Conservation (phyloP, 495 filamentous ascomycete genomes). For the Podospora australis region DNA sequence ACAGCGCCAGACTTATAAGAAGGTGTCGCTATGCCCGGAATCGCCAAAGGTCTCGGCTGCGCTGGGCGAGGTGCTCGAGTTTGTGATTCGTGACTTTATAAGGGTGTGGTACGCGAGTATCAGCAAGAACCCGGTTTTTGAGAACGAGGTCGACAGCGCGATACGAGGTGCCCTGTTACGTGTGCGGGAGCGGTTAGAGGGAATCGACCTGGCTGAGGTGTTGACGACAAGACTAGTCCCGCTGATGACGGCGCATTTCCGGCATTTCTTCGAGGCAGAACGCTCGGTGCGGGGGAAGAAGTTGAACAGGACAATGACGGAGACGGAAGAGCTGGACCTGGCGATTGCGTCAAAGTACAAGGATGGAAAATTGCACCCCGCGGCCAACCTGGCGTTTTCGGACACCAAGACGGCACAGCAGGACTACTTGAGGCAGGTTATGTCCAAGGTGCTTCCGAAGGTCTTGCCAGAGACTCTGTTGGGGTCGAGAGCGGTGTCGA, state of each 20-base stretch:
- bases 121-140: constrained; percentile 70
- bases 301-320: constrained; percentile 82
- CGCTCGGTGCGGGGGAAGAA: constrained; percentile 77
- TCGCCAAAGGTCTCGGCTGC: constrained; percentile 74
- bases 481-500: constrained; percentile 69
- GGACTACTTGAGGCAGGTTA: constrained; percentile 70
- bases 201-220: constrained; percentile 73
- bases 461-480: constrained; percentile 68
- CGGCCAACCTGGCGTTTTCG: constrained; percentile 72
- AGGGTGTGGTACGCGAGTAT: constrained; percentile 84
- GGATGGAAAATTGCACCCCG: constrained; percentile 83
- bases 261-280: constrained; percentile 87
- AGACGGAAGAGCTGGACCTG: constrained; percentile 90
- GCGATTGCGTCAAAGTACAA: constrained; percentile 90
- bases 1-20: constrained; percentile 42
- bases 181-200: constrained; percentile 61
- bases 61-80: constrained; percentile 71
- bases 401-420: constrained; percentile 80
- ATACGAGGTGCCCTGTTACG: constrained; percentile 68
- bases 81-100: constrained; percentile 79
- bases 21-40: constrained; percentile 63
- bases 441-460: constrained; percentile 63
- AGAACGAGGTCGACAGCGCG: constrained; percentile 74
- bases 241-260: constrained; percentile 84
- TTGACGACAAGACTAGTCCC: constrained; percentile 77